These are phyloP conservation scores for Fraxinus cuspidata DNA, from an alignment of 257 asterid species.

Conservation along the genomic window DNA sequence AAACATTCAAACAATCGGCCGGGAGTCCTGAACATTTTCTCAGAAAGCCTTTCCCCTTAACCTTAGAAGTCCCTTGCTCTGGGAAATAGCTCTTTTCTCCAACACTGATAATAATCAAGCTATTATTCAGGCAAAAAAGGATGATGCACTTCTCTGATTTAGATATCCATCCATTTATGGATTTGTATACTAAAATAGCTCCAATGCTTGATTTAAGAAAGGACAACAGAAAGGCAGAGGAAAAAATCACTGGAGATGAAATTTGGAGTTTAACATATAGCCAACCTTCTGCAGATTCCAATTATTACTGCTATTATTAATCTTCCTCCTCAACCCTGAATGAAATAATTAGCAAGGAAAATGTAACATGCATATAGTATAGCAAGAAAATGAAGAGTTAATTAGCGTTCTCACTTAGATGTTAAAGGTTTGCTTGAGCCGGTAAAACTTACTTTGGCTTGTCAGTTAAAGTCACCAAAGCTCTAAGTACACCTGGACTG, in stretches of 20 bases:
- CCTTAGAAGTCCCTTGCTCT: background rate
- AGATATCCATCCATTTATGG: background rate
- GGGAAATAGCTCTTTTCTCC: background rate
- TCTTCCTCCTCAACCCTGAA: conserved; percentile 44
- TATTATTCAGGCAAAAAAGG: background rate
- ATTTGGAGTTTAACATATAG: background rate
- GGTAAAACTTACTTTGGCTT: conserved; percentile 48
- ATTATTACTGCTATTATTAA: conserved; percentile 23
- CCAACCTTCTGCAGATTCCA: background rate
- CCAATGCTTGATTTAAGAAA: background rate
- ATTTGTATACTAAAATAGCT: background rate
- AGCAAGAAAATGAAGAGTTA: background rate
- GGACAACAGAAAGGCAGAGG: conserved; percentile 5
- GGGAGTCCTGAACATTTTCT: background rate
- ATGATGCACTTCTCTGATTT: background rate
- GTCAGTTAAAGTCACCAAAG: conserved; percentile 78
- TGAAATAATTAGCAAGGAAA: conserved; percentile 20
- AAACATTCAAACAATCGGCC: background rate
- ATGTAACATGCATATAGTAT: background rate
- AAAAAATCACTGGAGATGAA: background rate
- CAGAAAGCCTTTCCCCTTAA: background rate
- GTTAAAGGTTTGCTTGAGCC: conserved; percentile 13
- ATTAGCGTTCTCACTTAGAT: conserved; percentile 3
- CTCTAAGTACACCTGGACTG: conserved; percentile 80
- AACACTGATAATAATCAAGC: background rate